phyloP scores from a whole-genome alignment of 768 basidiomycete species.

The Daedaleopsis nitida region DNA sequence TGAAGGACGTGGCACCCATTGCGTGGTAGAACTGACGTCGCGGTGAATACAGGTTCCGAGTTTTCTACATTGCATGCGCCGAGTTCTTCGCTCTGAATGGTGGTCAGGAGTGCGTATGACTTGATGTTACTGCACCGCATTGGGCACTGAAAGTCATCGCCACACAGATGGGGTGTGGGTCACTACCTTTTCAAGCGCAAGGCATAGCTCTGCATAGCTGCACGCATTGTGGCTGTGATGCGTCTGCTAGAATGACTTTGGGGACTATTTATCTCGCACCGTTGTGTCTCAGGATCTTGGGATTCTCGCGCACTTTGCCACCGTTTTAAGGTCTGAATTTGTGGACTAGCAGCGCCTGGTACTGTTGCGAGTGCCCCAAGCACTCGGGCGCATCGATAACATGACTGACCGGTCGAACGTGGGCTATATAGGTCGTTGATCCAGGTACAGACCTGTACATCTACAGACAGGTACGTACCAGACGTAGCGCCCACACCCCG shows the following conservation, averaged over 20 bases:
- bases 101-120: slow-evolving; percentile 59
- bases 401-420: too few relatives aligned
- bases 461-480: too few relatives aligned
- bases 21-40: too few relatives aligned
- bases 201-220: neutral
- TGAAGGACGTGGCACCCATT: neutral
- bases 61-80: slow-evolving; percentile 73
- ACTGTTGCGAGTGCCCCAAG: too few relatives aligned
- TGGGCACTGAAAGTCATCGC: slow-evolving; percentile 5
- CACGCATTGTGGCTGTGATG: neutral
- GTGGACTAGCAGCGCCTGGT: too few relatives aligned
- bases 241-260: neutral
- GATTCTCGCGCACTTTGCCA: too few relatives aligned
- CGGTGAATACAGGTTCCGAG: slow-evolving; percentile 49
- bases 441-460: too few relatives aligned
- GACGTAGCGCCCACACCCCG: too few relatives aligned
- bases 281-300: neutral
- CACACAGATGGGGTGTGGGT: slow-evolving; percentile 55
- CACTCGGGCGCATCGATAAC: too few relatives aligned
- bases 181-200: slow-evolving; percentile 55
- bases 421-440: too few relatives aligned
- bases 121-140: slow-evolving; percentile 22
- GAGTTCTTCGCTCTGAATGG: slow-evolving; percentile 64
- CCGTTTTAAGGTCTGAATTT: too few relatives aligned
- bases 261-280: neutral